Percentiles rank a stretch among this genome's conserved stretches.
These are phyloP conservation scores for Filobasidium uniguttulatum DNA, from an alignment of 1,284 basidiomycete genomes.

Conservation along the genomic window DNA sequence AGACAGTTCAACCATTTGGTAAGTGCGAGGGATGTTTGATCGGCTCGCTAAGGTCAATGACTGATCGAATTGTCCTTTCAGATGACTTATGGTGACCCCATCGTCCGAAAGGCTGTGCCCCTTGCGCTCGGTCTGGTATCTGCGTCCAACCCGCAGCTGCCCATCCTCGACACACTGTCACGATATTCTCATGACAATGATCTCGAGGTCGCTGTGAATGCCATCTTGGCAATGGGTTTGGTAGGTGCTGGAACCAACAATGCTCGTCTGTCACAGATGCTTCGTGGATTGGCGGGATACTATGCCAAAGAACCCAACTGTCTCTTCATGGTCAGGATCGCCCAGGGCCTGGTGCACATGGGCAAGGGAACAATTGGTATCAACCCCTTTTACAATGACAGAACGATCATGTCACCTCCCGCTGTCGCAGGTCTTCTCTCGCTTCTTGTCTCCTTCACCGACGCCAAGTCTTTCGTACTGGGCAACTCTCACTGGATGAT, in stretches of 20 bases:
- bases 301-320: conserved; percentile 97
- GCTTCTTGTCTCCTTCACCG: conserved; percentile 80
- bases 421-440: conserved; percentile 86
- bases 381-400: conserved; percentile 92
- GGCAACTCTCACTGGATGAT: conserved; percentile 98
- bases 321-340: conserved; percentile 89
- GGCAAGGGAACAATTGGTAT: conserved; percentile 98
- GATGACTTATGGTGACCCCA: conserved; percentile 98
- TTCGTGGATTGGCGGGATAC: conserved; percentile 88
- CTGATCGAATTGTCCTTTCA: conserved; percentile 27
- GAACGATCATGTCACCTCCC: conserved; percentile 74
- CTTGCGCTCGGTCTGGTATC: conserved; percentile 88
- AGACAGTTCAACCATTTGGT: conserved; percentile 90
- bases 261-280: conserved; percentile 91
- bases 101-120: conserved; percentile 86
- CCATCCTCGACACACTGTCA: conserved; percentile 93
- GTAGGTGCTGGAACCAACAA: conserved; percentile 98
- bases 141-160: conserved; percentile 89
- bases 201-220: conserved; percentile 85
- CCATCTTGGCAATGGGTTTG: conserved; percentile 97
- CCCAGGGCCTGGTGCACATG: conserved; percentile 95
- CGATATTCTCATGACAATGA: conserved; percentile 99
- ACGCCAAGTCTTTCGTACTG: conserved; percentile 79
- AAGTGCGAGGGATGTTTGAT: conserved; percentile 24
- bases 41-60: conserved; percentile 5